These are phyloP conservation scores for Pythium brassicae DNA, from an alignment of 352 stramenopile species.

Conservation along the genomic window DNA sequence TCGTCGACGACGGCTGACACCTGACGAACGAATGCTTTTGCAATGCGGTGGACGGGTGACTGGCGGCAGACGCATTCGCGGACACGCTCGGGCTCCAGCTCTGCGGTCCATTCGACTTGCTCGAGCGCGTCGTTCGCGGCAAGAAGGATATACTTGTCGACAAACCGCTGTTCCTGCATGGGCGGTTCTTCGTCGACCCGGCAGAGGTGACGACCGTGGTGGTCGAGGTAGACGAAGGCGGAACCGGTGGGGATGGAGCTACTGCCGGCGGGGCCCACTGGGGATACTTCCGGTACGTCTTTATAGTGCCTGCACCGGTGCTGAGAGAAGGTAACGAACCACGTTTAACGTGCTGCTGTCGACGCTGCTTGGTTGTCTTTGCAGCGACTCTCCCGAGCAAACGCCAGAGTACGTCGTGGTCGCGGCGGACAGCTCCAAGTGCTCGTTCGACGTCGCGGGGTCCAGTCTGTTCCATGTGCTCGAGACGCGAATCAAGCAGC, in stretches of 20 bases:
- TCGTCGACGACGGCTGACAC: too few relatives aligned
- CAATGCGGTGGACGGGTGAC: too few relatives aligned
- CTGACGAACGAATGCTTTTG: too few relatives aligned
- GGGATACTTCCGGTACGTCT: slow-evolving; percentile 42
- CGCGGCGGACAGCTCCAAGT: slow-evolving; percentile 20
- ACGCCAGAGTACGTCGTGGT: slow-evolving; percentile 37
- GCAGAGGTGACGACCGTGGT: slow-evolving; percentile 44
- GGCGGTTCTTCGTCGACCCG: slow-evolving; percentile 44
- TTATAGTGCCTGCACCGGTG: background rate
- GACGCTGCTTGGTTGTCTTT: background rate
- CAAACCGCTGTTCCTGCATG: slow-evolving; percentile 49
- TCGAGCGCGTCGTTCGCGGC: slow-evolving; percentile 13
- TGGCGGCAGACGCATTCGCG: slow-evolving; percentile 41
- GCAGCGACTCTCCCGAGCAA: slow-evolving; percentile 39
- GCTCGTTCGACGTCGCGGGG: slow-evolving; percentile 32
- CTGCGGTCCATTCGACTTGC: slow-evolving; percentile 45
- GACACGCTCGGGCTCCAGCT: slow-evolving; percentile 34
- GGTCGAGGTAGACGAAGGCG: slow-evolving; percentile 10
- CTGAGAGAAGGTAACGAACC: too few relatives aligned
- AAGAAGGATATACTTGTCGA: slow-evolving; percentile 17
- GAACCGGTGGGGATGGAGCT: background rate
- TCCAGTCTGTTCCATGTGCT: slow-evolving; percentile 39
- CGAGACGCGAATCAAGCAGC: slow-evolving; percentile 6
- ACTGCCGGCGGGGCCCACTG: slow-evolving; percentile 37
- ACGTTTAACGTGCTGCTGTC: too few relatives aligned